phyloP scores from a whole-genome alignment of 805 yeast species.

The Sugiyamaella valdiviana region DNA sequence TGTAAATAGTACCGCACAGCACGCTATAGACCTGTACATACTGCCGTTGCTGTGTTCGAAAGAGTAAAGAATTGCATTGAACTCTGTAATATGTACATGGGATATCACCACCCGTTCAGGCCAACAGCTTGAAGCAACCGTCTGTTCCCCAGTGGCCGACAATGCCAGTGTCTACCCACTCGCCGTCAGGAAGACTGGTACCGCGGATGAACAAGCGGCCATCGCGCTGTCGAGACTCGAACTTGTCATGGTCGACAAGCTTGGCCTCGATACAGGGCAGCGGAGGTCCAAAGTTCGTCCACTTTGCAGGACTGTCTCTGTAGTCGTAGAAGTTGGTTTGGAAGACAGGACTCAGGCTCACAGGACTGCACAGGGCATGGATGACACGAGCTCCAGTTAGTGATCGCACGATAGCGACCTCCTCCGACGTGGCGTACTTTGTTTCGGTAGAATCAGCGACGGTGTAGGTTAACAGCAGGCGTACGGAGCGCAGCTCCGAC shows the following conservation, averaged over 20 bases:
- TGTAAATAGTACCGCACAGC: too few relatives aligned
- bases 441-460: constrained; percentile 19
- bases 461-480: constrained; percentile 19
- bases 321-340: constrained; percentile 30
- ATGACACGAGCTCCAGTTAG: constrained; percentile 33
- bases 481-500: constrained; percentile 23
- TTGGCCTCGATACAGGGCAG: constrained; percentile 28
- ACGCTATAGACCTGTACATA: not conserved
- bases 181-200: constrained; percentile 13
- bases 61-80: too few relatives aligned
- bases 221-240: constrained; percentile 19
- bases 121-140: constrained; percentile 23
- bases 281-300: constrained; percentile 26
- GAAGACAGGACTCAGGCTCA: constrained; percentile 29
- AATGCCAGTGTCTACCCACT: constrained; percentile 25
- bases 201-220: constrained; percentile 28
- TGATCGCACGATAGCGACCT: constrained; percentile 26
- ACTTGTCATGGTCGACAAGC: constrained; percentile 20
- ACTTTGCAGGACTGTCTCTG: constrained; percentile 7
- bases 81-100: too few relatives aligned
- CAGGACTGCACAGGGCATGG: constrained; percentile 29
- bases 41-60: too few relatives aligned
- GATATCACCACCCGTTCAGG: too few relatives aligned
- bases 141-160: constrained; percentile 25
- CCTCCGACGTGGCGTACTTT: constrained; percentile 20